Evolutionary conservation across 805 yeast genomes (phyloP).

Genomic region (Monosporozyma yasuniensis): DNA sequence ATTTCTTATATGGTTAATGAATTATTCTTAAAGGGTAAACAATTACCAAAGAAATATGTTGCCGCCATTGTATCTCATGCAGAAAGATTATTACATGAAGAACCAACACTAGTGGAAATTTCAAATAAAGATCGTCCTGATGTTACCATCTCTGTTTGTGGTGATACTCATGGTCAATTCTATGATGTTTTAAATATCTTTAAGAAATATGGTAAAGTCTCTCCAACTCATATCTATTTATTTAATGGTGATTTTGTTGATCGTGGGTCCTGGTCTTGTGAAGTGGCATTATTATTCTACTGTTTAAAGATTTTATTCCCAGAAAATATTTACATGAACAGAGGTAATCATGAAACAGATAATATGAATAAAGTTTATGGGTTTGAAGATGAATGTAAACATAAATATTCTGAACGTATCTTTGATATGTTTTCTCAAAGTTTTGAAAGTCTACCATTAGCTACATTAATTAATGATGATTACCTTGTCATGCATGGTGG

Average conservation of each 20-base stretch:
- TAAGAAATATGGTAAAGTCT: constrained; percentile 61
- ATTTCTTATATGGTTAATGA: constrained; percentile 52
- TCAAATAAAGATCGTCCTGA: constrained; percentile 24
- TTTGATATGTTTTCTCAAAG: constrained; percentile 80
- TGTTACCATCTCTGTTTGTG: constrained; percentile 69
- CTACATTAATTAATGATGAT: constrained; percentile 66
- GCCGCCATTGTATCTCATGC: constrained; percentile 73
- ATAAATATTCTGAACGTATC: constrained; percentile 72
- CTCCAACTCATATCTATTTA: constrained; percentile 54
- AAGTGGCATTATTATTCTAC: constrained; percentile 77
- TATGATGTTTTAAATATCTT: constrained; percentile 82
- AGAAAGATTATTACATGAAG: constrained; percentile 51
- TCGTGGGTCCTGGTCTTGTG: constrained; percentile 97
- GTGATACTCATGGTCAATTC: constrained; percentile 97
- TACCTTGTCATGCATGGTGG: constrained; percentile 96
- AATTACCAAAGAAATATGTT: constrained; percentile 72
- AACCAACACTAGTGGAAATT: constrained; percentile 71
- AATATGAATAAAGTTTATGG: constrained; percentile 97
- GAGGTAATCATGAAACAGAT: constrained; percentile 96
- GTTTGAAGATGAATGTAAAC: constrained; percentile 90
- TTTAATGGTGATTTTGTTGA: constrained; percentile 98
- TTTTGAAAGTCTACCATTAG: constrained; percentile 78
- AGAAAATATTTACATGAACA: constrained; percentile 56
- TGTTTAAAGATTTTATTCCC: constrained; percentile 74
- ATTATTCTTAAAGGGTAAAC: constrained; percentile 64